Evolutionary conservation across 2,329 filamentous ascomycete species (phyloP), one percentile per base, ranked within the genome.

Genomic region (Graphilbum ipis-grandicollis): DNA sequence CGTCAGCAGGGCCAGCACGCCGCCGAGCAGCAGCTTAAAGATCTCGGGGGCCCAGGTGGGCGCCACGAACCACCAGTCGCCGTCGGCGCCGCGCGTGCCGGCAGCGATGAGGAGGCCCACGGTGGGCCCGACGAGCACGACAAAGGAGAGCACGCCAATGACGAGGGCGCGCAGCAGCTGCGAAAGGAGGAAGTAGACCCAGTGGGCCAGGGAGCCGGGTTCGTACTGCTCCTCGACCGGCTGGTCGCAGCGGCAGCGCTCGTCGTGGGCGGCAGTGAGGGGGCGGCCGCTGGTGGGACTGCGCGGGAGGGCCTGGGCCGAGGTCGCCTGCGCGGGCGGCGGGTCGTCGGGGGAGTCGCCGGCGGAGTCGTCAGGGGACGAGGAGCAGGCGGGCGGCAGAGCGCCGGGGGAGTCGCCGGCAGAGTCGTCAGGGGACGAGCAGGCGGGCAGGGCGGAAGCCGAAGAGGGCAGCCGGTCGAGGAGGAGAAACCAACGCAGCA

Each of bases 21-120:
- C 65, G 12, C 64, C 65, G 26, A 64, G 54, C 13, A 67, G 46
- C 10, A 58, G 49, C 52, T 70, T 70, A 52, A 67, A 70, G 22
- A 63, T 44, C 43, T 65, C 52, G 9, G 65, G 65, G 37, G 53
- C 50, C 64, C 64, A 70, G 10, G 44, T 43, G 26, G 47, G 48
- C 14, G 49, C 46, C 17, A 49, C 33, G 36, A 57, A 70, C 9
- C 52, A 54, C 50, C 56, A 68, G 44, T 69, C 66, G 29, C 55
- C 51, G 9, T 51, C n/a, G n/a, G n/a, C 55, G 8, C 47, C 39
- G 29, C 41, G 50, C 15, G 42, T 46, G 5, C 65, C 65, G 0
- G 58, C 39, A 0, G 53, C 39, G 3, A 52, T 56, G 41, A 69
- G 44, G 19, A 64, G 50, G 29, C 61, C 63, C 17, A 71, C 51